These are phyloP conservation scores for Fusarium sp. DNA, from an alignment of 2,329 filamentous ascomycete genomes.

Conservation along the genomic window DNA sequence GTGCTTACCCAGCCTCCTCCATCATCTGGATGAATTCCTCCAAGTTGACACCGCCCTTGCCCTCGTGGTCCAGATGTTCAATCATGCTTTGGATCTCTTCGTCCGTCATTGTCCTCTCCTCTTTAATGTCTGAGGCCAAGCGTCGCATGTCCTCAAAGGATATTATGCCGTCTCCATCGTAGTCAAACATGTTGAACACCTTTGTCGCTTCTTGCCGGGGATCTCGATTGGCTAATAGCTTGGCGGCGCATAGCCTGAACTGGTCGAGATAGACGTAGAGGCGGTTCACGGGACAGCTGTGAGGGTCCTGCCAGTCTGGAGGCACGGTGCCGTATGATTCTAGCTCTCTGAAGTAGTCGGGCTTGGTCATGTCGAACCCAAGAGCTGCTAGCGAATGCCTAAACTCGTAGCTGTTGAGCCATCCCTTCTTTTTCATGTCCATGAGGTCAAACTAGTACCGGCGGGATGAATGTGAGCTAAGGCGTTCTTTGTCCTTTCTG, in stretches of 20 bases:
- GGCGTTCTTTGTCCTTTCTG: neutral
- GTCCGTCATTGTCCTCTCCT: constrained; percentile 79
- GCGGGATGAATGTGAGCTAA: constrained; percentile 26
- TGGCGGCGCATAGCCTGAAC: constrained; percentile 74
- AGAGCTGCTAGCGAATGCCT: constrained; percentile 95
- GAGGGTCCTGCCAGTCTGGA: constrained; percentile 61
- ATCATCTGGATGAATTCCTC: constrained; percentile 74
- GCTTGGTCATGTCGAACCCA: constrained; percentile 88
- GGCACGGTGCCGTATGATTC: constrained; percentile 79
- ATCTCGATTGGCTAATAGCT: constrained; percentile 81
- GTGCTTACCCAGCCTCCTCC: constrained; percentile 52
- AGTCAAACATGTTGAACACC: constrained; percentile 93
- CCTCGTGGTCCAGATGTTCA: constrained; percentile 95
- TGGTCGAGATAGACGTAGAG: constrained; percentile 63
- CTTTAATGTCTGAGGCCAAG: constrained; percentile 89
- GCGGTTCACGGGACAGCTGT: constrained; percentile 54
- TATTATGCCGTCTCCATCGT: constrained; percentile 89
- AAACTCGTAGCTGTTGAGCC: constrained; percentile 97
- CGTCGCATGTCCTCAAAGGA: constrained; percentile 85
- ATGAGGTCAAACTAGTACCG: constrained; percentile 81
- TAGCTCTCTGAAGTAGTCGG: constrained; percentile 81
- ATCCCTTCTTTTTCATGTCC: constrained; percentile 92
- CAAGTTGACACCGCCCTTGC: constrained; percentile 78
- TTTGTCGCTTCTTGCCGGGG: constrained; percentile 89
- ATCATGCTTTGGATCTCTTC: constrained; percentile 96